Conservation (phyloP, 192 early-diverging fungal species). For the Linderina pennispora region DNA sequence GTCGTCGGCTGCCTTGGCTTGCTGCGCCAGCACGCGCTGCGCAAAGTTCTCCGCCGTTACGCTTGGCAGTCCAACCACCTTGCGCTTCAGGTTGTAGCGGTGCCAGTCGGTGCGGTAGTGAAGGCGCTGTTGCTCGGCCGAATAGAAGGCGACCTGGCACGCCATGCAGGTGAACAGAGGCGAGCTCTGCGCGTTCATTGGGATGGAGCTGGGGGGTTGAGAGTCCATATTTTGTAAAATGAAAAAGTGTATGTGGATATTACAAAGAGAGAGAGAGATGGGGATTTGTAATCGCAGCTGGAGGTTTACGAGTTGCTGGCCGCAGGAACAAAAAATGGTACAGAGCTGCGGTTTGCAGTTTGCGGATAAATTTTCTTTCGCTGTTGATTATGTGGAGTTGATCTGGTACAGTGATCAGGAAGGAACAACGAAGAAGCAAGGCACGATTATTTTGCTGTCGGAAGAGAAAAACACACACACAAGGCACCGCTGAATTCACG, state of each 20-base stretch:
- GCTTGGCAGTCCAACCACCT: constrained; percentile 86
- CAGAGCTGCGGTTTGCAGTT: too few relatives aligned
- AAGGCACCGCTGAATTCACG: too few relatives aligned
- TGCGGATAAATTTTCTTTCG: not conserved
- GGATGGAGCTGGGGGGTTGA: constrained; percentile 8
- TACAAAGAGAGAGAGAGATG: not conserved
- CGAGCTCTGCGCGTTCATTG: constrained; percentile 42
- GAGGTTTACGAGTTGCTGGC: too few relatives aligned
- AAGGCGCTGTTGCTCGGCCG: constrained; percentile 80
- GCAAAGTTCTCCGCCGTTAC: constrained; percentile 78
- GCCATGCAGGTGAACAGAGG: constrained; percentile 75
- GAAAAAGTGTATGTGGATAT: constrained; percentile 1
- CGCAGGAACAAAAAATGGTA: too few relatives aligned
- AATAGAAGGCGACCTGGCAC: constrained; percentile 91
- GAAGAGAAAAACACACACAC: too few relatives aligned
- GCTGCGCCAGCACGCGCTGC: constrained; percentile 62
- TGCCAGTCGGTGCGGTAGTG: constrained; percentile 99
- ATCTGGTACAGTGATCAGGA: not conserved
- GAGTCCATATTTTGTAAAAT: constrained; percentile 1
- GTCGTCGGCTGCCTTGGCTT: constrained; percentile 47
- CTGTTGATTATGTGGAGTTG: not conserved
- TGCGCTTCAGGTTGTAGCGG: constrained; percentile 97
- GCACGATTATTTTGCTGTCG: too few relatives aligned
- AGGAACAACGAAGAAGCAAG: not conserved
- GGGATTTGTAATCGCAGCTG: not conserved